Percentiles rank a stretch among this genome's conserved stretches.
Evolutionary conservation across 176 grass and related monocot genomes (phyloP).

Genomic region (Alloteropsis semialata): DNA sequence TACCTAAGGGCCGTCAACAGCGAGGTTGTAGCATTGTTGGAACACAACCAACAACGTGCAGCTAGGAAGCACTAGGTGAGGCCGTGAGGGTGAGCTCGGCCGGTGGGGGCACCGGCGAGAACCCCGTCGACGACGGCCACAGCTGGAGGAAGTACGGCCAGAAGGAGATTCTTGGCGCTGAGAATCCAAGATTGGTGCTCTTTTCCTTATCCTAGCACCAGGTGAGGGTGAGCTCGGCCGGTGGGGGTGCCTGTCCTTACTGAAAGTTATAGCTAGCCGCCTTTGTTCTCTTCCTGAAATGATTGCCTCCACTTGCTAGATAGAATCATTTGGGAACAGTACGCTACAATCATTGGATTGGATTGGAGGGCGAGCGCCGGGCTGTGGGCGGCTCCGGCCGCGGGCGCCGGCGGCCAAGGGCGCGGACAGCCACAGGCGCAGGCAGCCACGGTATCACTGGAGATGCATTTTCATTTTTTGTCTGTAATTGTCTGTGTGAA

Average conservation of each 20-base stretch:
- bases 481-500: no score
- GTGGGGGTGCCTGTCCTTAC: background rate
- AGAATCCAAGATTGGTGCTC: constrained; percentile 41
- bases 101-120: constrained; percentile 22
- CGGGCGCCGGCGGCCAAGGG: no score
- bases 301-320: constrained; percentile 12
- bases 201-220: background rate
- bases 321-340: background rate
- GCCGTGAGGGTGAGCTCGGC: constrained; percentile 40
- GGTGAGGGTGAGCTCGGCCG: no score
- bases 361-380: no score
- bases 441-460: no score
- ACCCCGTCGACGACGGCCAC: constrained; percentile 55
- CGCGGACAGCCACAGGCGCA: no score
- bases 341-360: background rate
- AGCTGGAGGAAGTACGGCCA: constrained; percentile 92
- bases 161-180: constrained; percentile 71
- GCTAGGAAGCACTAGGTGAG: constrained; percentile 41
- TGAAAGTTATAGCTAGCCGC: background rate
- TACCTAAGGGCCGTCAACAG: no score
- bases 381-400: no score
- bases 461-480: no score
- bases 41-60: no score
- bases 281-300: background rate
- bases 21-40: no score